Base-by-base conservation (phyloP, 768 basidiomycete genomes). In the Rhodotorula diobovata region DNA sequence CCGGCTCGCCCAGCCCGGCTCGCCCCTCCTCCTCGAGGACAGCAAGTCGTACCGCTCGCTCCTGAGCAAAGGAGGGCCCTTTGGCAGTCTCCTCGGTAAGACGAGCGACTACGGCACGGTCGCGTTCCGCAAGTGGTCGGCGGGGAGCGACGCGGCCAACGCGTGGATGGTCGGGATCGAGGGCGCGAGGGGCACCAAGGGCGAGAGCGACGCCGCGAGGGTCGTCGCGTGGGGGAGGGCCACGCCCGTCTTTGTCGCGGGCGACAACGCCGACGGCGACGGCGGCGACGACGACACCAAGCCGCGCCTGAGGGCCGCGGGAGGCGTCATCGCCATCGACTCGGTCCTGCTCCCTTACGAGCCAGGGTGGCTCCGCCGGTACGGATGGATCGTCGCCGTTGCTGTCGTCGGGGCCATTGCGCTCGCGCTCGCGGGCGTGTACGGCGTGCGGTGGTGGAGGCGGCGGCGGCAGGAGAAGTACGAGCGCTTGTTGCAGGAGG, bases 311-410 rank as follows among this genome's bases (percentile, higher is more conserved):
- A 86, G 20, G 83, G 84, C 63, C 4, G 69, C 63, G 21, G 95
- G 94, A 0, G 95, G 95, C 8, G 91, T 97, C 50, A 85, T 97
- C 68, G 85, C 89, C 80, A 89, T 98, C 69, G 91, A 96, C 82
- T 84, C 84, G 53, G 83, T 97, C 21, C 82, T 99, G 64, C 78
- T 87, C 34, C 96, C 96, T 45, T 98, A 93, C 79, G 82, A 88
- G 68, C 92, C 95, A 7, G 84, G 88, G 9, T 91, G 90, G 91
- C 93, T 89, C 87, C 82, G 86, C 48, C 83, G 86, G 77, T 93
- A 88, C 77, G 89, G 90, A 51, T 78, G 76, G 74, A 76, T 75
- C 59, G 67, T 56, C 35, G 21, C 63, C 15, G 4, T 34, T 8
- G 37, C 54, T 5, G 5, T 60, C 20, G 32, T 45, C 14, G 50